Evolutionary conservation across 306 rosid species (phyloP).

Genomic region (Prunus kanzakura): DNA sequence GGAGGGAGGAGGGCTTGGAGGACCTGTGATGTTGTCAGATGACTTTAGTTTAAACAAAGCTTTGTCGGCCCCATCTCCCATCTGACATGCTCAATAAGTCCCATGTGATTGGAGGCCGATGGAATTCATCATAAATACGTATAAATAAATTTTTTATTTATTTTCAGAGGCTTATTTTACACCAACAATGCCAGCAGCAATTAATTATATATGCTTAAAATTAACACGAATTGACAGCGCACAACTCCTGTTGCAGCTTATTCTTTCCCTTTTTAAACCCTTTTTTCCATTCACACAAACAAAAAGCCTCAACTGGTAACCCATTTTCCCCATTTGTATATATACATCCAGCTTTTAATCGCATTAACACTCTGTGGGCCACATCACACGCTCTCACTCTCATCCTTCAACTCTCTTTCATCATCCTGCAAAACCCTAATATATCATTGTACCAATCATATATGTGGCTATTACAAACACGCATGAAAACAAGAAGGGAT

Average conservation of each 20-base stretch:
- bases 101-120: slow-evolving; percentile 40
- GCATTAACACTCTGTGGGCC: slow-evolving; percentile 21
- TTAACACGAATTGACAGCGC: slow-evolving; percentile 6
- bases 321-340: neutral
- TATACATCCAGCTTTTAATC: neutral
- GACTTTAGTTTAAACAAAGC: slow-evolving; percentile 31
- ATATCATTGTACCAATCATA: slow-evolving; percentile 3
- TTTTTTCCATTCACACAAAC: neutral
- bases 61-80: slow-evolving; percentile 25
- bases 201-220: neutral
- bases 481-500: too few relatives aligned
- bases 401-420: neutral
- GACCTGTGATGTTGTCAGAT: slow-evolving; percentile 21
- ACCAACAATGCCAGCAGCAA: slow-evolving; percentile 4
- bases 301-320: neutral
- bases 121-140: neutral
- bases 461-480: too few relatives aligned
- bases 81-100: slow-evolving; percentile 35
- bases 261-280: neutral
- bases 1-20: neutral
- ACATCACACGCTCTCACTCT: slow-evolving; percentile 5
- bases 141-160: neutral
- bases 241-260: neutral
- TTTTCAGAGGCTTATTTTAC: neutral
- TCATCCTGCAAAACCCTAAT: neutral